Evolutionary conservation across 2,329 filamentous ascomycete genomes (phyloP), one percentile per base, ranked within the genome.

Genomic region (Passalora sequoiae): DNA sequence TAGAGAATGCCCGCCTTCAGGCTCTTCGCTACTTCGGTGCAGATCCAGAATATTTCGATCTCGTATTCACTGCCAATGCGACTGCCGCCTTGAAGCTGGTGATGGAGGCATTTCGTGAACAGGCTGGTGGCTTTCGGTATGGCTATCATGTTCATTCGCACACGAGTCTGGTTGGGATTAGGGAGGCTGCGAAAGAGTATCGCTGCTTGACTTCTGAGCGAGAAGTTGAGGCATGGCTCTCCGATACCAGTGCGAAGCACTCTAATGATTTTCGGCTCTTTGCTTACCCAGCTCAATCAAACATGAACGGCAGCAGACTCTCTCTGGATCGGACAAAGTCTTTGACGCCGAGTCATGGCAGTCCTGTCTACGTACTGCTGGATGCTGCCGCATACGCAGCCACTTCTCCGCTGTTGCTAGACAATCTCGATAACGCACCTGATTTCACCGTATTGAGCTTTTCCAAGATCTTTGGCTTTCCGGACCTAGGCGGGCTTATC

Each of bases 401-500:
- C 6, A 95, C 89, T 0, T 80, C 85, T 4, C 80, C 79, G 1
- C 70, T 97, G 5, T 78, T 94, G 58, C 69, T 97, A 2, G 72
- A 78, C 43, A 68, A 85, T 53, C 55, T 73, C 0, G 68, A 71
- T 0, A 61, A 67, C 1, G 80, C 84, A 0, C 86, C 91, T 1
- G 91, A 97, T 62, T 97, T 97, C 54, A 83, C 80, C 0, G 84
- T 87, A 0, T 60, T 97, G 30, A 96, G 89, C 64, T 81, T 97
- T 51, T 94, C 96, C 69, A 98, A 97, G 64, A 89, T 96, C n/a
- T 97, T 97, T 63, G 91, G 92, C 1, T 96, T 96, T 53, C 91
- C 91, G 0, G 87, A 97, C 61, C 71, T 97, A 2, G 91, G 91
- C 1, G 89, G 83, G 1, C 68, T 98, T 45, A 80, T 97, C 21